Evolutionary conservation across 176 grass and related monocot species (phyloP).

Genomic region (maize (Zea mays)): Zm-B73-REFERENCE-NAM-5.0 NC_050104.1:135932501-135933000

Average conservation of each 20-base stretch:
- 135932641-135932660: no score
- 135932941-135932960: background rate
- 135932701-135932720: no score
- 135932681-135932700: no score
- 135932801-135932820: background rate
- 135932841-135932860: conserved; percentile 24
- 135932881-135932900: conserved; percentile 35
- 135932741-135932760: background rate
- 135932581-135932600: conserved; percentile 3
- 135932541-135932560: background rate
- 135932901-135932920: background rate
- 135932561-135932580: background rate
- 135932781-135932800: conserved; percentile 1
- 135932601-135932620: no score
- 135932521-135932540: background rate
- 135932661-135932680: no score
- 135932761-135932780: conserved; percentile 20
- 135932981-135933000: background rate
- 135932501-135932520: background rate
- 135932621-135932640: background rate
- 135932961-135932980: conserved; percentile 6
- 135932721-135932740: no score
- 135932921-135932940: background rate
- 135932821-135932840: conserved; percentile 15
- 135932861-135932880: conserved; percentile 31